Percentiles rank a stretch among this genome's conserved stretches.
Conservation (phyloP, 176 grass and related monocot species). For the Oryza australiensis region DNA sequence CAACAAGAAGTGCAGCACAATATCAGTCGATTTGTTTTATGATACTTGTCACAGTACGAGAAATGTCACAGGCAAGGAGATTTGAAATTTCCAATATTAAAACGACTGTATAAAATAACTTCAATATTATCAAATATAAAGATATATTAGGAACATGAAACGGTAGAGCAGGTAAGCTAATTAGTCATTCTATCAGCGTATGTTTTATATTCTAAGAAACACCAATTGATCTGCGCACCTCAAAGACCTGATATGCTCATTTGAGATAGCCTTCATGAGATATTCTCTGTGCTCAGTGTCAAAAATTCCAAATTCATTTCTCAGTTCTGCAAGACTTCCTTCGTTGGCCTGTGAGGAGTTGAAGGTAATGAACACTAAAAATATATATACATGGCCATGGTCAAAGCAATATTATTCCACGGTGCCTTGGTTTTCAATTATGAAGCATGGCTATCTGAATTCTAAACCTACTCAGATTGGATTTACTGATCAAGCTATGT, state of each 20-base stretch:
- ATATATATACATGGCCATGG: not conserved
- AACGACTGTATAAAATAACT: not conserved
- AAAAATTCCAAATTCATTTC: constrained; percentile 67
- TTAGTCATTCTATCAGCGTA: constrained; percentile 9
- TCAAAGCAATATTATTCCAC: not conserved
- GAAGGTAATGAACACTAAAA: constrained; percentile 16
- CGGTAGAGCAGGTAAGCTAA: not conserved
- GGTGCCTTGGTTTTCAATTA: not conserved
- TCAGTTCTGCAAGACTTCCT: constrained; percentile 54
- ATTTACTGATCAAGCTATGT: not conserved
- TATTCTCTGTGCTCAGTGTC: constrained; percentile 60
- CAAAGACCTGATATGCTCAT: constrained; percentile 52
- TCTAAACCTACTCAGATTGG: not conserved
- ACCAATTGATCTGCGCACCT: constrained; percentile 38
- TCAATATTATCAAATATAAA: constrained; percentile 14
- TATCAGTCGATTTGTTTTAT: constrained; percentile 11
- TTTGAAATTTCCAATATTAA: not conserved
- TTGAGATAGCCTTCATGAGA: constrained; percentile 50
- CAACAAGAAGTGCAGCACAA: constrained; percentile 9
- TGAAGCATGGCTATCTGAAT: not conserved
- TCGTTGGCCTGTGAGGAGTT: constrained; percentile 42
- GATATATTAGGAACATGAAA: constrained; percentile 12
- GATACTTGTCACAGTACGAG: not conserved
- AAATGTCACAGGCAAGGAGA: not conserved
- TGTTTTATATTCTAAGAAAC: constrained; percentile 8